Percentiles rank a stretch among this genome's conserved stretches.
phyloP scores from a whole-genome alignment of 148 eudicot genomes.

The Suaeda aralocaspica region DNA sequence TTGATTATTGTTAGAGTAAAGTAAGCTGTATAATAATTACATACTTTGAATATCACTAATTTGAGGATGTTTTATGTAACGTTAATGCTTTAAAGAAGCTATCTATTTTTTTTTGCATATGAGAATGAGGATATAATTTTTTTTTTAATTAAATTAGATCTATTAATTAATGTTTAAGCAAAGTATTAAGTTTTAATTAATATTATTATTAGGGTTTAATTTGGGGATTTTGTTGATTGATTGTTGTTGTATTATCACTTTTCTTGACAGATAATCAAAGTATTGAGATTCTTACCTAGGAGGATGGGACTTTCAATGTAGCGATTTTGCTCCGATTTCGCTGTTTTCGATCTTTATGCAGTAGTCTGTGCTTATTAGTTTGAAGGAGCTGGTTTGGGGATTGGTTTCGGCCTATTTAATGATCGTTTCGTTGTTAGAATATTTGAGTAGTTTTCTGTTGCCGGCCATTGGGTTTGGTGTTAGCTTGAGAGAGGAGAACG shows the following conservation, averaged over 20 bases:
- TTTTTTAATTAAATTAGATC: background rate
- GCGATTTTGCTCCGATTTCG: constrained; percentile 17
- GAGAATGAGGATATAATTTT: too few species aligned
- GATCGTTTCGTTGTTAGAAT: constrained; percentile 24
- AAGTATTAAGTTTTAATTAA: background rate
- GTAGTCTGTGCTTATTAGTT: background rate
- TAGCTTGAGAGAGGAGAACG: constrained; percentile 34
- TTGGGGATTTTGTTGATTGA: background rate
- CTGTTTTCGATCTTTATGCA: background rate
- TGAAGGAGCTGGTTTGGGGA: constrained; percentile 18
- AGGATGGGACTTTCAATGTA: constrained; percentile 34
- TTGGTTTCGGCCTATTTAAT: constrained; percentile 36
- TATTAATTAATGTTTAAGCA: background rate
- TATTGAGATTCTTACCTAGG: constrained; percentile 13
- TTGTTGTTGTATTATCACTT: constrained; percentile 5
- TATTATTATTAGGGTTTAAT: background rate
- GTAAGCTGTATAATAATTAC: too few species aligned
- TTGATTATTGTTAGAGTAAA: too few species aligned
- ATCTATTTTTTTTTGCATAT: background rate
- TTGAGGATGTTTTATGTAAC: too few species aligned
- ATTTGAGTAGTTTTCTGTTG: constrained; percentile 10
- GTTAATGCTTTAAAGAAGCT: too few species aligned
- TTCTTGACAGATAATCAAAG: constrained; percentile 21
- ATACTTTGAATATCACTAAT: too few species aligned
- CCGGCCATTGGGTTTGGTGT: constrained; percentile 45